These are phyloP conservation scores for Psilocybe cubensis DNA, from an alignment of 768 basidiomycete species.

Conservation along the genomic window DNA sequence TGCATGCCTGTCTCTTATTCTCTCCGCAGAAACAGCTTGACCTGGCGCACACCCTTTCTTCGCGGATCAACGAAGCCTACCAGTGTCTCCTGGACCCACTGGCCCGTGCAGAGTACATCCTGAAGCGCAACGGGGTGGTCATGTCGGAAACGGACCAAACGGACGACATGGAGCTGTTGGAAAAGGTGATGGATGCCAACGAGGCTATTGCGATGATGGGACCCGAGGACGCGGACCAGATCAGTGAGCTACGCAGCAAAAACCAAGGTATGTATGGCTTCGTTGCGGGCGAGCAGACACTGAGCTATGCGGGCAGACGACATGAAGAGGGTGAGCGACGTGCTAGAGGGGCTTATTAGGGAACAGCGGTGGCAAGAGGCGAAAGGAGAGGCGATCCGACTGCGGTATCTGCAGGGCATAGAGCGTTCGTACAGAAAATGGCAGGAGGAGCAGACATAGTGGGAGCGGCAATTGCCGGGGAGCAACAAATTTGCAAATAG, in stretches of 20 bases:
- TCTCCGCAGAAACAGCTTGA: slow-evolving; percentile 52
- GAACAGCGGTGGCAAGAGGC: slow-evolving; percentile 57
- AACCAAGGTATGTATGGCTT: slow-evolving; percentile 52
- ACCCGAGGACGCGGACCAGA: slow-evolving; percentile 42
- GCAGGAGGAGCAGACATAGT: slow-evolving; percentile 33
- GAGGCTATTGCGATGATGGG: slow-evolving; percentile 78
- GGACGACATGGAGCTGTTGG: slow-evolving; percentile 72
- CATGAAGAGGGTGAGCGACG: slow-evolving; percentile 46
- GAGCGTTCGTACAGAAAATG: slow-evolving; percentile 50
- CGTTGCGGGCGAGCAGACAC: slow-evolving; percentile 1
- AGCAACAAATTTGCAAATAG: slow-evolving; percentile 9
- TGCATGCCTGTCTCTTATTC: slow-evolving; percentile 7
- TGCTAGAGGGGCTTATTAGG: slow-evolving; percentile 54
- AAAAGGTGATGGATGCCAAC: slow-evolving; percentile 76
- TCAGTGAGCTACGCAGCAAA: slow-evolving; percentile 51
- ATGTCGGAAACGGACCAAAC: slow-evolving; percentile 73
- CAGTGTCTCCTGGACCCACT: slow-evolving; percentile 74
- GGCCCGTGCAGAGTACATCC: slow-evolving; percentile 79
- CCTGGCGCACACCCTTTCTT: slow-evolving; percentile 68
- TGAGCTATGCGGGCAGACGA: slow-evolving; percentile 44
- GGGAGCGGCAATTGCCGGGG: slow-evolving; percentile 22
- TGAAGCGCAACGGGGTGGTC: slow-evolving; percentile 60
- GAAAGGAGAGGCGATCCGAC: slow-evolving; percentile 62
- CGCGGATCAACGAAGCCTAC: slow-evolving; percentile 84
- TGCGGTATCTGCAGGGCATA: slow-evolving; percentile 76